A percentile compares a stretch with the other conserved stretches of the same genome.
These are phyloP conservation scores for Neonectria punicea DNA, from an alignment of 2,329 filamentous ascomycete species.

Conservation along the genomic window DNA sequence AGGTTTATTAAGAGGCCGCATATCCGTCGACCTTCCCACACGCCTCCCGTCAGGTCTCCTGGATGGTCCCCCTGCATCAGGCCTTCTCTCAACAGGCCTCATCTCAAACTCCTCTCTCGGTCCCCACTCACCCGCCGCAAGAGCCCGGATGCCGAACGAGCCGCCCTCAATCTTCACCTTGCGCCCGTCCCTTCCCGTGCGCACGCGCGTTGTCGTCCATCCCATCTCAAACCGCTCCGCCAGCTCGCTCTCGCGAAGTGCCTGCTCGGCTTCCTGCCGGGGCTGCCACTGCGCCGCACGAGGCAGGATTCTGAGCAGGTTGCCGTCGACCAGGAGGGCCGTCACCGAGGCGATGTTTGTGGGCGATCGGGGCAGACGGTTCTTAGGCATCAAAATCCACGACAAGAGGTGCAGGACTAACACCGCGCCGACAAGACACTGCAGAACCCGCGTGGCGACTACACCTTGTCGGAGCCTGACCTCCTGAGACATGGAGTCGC, in stretches of 20 bases:
- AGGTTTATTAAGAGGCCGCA: slow-evolving; percentile 3
- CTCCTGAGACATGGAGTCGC: slow-evolving; percentile 24
- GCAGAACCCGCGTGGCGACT: slow-evolving; percentile 48
- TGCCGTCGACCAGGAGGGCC: slow-evolving; percentile 51
- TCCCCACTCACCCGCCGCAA: slow-evolving; percentile 24
- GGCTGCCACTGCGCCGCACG: slow-evolving; percentile 41
- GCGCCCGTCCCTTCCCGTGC: slow-evolving; percentile 24
- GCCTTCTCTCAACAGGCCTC: slow-evolving; percentile 32
- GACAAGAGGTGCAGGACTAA: slow-evolving; percentile 42
- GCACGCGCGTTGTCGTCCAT: slow-evolving; percentile 26
- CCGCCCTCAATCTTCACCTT: slow-evolving; percentile 31
- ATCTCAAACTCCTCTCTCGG: slow-evolving; percentile 37
- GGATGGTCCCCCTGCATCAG: not conserved
- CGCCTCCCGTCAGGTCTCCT: not conserved
- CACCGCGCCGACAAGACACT: slow-evolving; percentile 45
- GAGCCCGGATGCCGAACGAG: slow-evolving; percentile 36
- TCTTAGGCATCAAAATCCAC: slow-evolving; percentile 43
- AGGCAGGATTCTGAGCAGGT: slow-evolving; percentile 44
- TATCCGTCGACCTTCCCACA: not conserved
- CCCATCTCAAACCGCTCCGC: slow-evolving; percentile 33
- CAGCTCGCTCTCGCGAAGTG: slow-evolving; percentile 27
- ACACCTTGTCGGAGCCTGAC: slow-evolving; percentile 44
- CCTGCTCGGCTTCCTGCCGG: slow-evolving; percentile 29
- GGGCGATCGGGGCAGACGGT: slow-evolving; percentile 44
- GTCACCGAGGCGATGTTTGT: slow-evolving; percentile 51